Evolutionary conservation across 139 green algal genomes (phyloP).

Genomic region (Monoraphidium neglectum): DNA sequence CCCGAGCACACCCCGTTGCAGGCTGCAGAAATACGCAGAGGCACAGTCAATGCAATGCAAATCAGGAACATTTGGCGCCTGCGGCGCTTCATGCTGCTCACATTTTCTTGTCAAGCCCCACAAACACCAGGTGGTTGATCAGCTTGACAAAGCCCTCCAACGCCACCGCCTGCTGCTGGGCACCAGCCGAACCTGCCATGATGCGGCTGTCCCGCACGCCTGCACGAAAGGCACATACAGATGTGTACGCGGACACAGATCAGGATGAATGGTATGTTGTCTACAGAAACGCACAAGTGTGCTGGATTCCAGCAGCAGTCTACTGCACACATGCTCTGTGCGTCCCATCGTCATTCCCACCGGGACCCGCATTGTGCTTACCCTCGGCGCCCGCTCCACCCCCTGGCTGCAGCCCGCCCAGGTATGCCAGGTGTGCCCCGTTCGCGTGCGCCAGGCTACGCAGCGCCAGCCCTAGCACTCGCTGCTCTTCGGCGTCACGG

Average conservation of each 20-base stretch:
- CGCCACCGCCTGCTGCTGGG: neutral
- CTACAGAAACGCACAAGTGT: neutral
- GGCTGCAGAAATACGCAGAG: too few relatives aligned
- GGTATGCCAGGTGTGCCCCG: conserved; percentile 38
- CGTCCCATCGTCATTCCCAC: conserved; percentile 1
- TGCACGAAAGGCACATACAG: neutral
- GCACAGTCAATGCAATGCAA: too few relatives aligned
- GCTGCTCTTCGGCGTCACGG: conserved; percentile 29
- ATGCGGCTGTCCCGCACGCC: neutral
- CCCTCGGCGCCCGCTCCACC: neutral
- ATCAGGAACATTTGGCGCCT: too few relatives aligned
- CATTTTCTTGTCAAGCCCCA: conserved; percentile 31
- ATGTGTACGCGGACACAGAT: neutral
- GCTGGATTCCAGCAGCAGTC: neutral
- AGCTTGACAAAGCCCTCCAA: conserved; percentile 33
- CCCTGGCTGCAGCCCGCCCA: conserved; percentile 20
- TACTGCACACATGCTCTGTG: conserved; percentile 8
- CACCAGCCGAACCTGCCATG: neutral
- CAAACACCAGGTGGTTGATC: conserved; percentile 45
- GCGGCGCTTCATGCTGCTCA: too few relatives aligned
- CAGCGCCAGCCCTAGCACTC: conserved; percentile 39
- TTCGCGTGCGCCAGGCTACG: conserved; percentile 36
- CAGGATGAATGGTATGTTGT: neutral
- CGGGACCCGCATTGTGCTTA: neutral
- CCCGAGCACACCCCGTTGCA: too few relatives aligned